Evolutionary conservation across 2,329 filamentous ascomycete genomes (phyloP).

Genomic region (Emmonsia crescens): DNA sequence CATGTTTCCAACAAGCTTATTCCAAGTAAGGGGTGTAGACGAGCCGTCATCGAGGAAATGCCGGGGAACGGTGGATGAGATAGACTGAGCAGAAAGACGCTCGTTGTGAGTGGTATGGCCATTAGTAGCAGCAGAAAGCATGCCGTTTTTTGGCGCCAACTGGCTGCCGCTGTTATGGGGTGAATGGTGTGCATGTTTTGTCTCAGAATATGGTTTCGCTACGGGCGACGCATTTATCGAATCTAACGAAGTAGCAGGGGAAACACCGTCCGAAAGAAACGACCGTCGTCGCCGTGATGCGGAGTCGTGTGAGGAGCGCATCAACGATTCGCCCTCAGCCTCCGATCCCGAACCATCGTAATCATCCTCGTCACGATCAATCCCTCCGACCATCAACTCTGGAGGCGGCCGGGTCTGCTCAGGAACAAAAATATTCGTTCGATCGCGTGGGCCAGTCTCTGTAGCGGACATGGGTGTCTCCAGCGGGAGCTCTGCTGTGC

Average conservation of each 20-base stretch:
- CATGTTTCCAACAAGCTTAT: constrained; percentile 83
- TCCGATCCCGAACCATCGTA: constrained; percentile 88
- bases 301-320: constrained; percentile 57
- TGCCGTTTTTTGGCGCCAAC: neutral
- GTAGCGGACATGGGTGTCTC: constrained; percentile 73
- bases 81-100: constrained; percentile 34
- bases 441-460: constrained; percentile 78
- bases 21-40: constrained; percentile 75
- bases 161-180: neutral
- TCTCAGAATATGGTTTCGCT: constrained; percentile 48
- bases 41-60: constrained; percentile 88
- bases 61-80: constrained; percentile 51
- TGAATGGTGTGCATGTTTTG: constrained; percentile 17
- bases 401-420: constrained; percentile 82
- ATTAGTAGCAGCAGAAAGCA: constrained; percentile 24
- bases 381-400: constrained; percentile 79
- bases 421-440: constrained; percentile 77
- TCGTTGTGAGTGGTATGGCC: constrained; percentile 44
- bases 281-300: constrained; percentile 57
- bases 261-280: constrained; percentile 58
- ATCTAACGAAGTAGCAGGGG: constrained; percentile 82
- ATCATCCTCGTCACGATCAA: constrained; percentile 75
- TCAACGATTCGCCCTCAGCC: constrained; percentile 64
- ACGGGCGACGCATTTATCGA: constrained; percentile 65
- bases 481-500: constrained; percentile 88